Base-by-base conservation (phyloP, 2,329 filamentous ascomycete genomes). In the Helotiales sp. region DNA sequence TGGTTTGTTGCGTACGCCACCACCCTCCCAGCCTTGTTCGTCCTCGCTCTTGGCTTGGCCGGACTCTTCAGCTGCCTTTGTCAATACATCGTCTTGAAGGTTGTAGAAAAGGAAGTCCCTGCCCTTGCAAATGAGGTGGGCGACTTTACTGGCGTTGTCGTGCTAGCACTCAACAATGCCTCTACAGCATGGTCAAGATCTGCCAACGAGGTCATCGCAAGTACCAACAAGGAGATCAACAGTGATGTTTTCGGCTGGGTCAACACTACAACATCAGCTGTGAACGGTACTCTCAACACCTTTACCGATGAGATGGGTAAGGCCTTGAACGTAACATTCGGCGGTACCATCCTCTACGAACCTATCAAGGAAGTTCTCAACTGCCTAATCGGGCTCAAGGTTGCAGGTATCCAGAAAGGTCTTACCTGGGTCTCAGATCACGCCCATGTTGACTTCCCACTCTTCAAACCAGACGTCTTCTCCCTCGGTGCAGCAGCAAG, bases 361-460 rank as follows among this genome's bases (percentile, higher is more conserved):
- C 92, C 93, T 0, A 89, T 97, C 75, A 84, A 88, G 75, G 90
- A 92, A 50, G 88, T 97, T 37, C 85, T 97, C 70, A 87, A 92
- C 76, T 98, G 96, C 76, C 84, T 98, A n/a, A 88, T 98, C 71
- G 88, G 90, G 7, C 84, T 97, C 75, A 98, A 98, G 82, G 85
- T 98, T 70, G 88, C 92, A 72, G 87, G 89, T 24, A 88, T 99
- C 71, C 88, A 98, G 78, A 90, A 91, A 76, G 96, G 91, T 13
- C 84, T 98, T n/a, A 97, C 92, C 0, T 99, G 95, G 95, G 91
- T 97, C 11, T 87, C 92, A 74, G 90, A 98, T 72, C 83, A 98
- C 77, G 93, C 96, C 3, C 87, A 96, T 69, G 86, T 99, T 73
- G 83, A 87, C 67, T 91, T 99, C 73, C 96, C 96, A 0, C 80